Conservation (phyloP, 352 stramenopile genomes). For the Pythium myriotylum region DNA sequence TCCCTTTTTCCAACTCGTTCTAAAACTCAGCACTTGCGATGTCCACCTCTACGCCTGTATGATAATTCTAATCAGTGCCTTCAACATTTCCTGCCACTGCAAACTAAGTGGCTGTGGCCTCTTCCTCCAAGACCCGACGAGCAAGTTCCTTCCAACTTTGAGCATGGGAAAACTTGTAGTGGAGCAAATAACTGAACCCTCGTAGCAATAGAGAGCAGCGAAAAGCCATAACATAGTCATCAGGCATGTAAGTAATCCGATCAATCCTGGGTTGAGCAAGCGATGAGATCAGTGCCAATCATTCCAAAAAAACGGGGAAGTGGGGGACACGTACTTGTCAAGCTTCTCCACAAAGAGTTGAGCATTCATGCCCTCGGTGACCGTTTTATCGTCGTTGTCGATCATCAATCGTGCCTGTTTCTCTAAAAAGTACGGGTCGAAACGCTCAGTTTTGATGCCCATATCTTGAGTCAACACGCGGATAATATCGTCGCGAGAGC, state of each 20-base stretch:
- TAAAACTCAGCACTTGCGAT: no score
- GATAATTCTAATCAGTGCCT: no score
- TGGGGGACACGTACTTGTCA: slow-evolving; percentile 52
- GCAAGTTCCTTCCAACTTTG: slow-evolving; percentile 79
- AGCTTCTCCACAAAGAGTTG: slow-evolving; percentile 87
- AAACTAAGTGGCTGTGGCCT: slow-evolving; percentile 5
- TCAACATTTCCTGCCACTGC: no score
- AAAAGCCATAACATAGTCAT: slow-evolving; percentile 90
- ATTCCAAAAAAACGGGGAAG: no score
- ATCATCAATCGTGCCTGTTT: slow-evolving; percentile 86
- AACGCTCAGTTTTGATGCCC: slow-evolving; percentile 73
- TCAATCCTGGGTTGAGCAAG: slow-evolving; percentile 69
- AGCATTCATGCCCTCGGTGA: slow-evolving; percentile 85
- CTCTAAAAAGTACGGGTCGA: slow-evolving; percentile 82
- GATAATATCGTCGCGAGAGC: slow-evolving; percentile 75
- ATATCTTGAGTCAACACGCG: slow-evolving; percentile 76
- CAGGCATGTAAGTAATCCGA: slow-evolving; percentile 76
- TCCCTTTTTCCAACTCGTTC: no score
- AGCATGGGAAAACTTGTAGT: slow-evolving; percentile 87
- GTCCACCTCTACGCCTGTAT: no score
- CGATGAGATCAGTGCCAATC: no score
- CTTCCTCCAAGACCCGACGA: slow-evolving; percentile 61
- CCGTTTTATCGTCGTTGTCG: slow-evolving; percentile 79
- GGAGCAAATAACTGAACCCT: slow-evolving; percentile 82
- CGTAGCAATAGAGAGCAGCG: slow-evolving; percentile 83